phyloP scores from a whole-genome alignment of 2,329 filamentous ascomycete genomes.

The Colletotrichum sp. region DNA sequence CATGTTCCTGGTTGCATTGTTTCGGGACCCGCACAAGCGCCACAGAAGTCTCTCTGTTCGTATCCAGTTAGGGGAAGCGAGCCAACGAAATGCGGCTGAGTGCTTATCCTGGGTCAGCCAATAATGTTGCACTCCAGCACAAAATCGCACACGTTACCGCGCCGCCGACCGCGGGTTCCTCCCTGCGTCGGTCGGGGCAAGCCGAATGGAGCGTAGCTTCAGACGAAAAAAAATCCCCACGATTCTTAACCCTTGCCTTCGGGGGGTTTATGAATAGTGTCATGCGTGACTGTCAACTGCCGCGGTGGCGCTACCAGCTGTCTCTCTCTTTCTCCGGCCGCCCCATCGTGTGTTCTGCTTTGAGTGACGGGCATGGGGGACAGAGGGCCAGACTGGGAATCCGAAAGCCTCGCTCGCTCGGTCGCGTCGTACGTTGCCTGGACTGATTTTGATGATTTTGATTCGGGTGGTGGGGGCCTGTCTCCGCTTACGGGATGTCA shows the following conservation, averaged over 20 bases:
- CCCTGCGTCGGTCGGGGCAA: background rate
- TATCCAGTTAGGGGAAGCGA: background rate
- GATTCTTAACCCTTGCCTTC: background rate
- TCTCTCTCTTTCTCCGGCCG: background rate
- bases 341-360: background rate
- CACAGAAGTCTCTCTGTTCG: background rate
- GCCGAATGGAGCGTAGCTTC: background rate
- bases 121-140: background rate
- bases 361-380: background rate
- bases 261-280: background rate
- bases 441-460: conserved; percentile 3
- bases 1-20: background rate
- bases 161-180: background rate
- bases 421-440: background rate
- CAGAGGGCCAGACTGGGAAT: background rate
- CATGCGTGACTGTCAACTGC: background rate
- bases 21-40: background rate
- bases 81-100: background rate
- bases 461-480: background rate
- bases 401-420: background rate
- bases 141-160: background rate
- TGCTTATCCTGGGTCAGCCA: background rate
- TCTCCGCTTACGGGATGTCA: background rate
- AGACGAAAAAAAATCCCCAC: background rate
- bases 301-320: background rate